phyloP scores from a whole-genome alignment of 768 basidiomycete species.

The Pulveroboletus sp. region DNA sequence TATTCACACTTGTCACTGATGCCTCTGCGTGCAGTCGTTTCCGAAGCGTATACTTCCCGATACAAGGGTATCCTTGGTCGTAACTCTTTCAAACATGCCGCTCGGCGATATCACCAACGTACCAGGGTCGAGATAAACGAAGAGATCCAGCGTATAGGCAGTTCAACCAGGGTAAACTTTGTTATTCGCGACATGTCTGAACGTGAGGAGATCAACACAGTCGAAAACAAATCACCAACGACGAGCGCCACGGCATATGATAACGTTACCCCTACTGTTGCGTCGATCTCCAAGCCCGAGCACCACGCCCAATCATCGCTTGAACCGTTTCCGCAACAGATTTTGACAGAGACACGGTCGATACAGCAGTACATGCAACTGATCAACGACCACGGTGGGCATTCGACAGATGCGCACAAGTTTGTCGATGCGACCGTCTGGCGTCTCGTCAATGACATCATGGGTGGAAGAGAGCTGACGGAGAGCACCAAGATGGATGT shows the following conservation, averaged over 20 bases:
- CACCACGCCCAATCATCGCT: conserved; percentile 27
- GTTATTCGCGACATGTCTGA: not conserved
- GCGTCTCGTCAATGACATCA: conserved; percentile 38
- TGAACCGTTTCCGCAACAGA: conserved; percentile 36
- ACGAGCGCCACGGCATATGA: not conserved
- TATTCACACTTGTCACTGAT: not conserved
- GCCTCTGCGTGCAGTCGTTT: conserved; percentile 43
- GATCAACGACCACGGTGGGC: conserved; percentile 15
- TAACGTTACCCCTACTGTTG: not conserved
- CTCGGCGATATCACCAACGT: conserved; percentile 42
- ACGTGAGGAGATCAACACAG: not conserved
- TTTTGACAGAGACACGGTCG: conserved; percentile 34
- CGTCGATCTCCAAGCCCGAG: conserved; percentile 3
- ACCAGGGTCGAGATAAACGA: conserved; percentile 12
- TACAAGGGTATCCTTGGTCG: conserved; percentile 56
- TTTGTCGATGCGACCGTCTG: conserved; percentile 21
- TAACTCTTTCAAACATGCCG: conserved; percentile 40
- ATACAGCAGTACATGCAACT: conserved; percentile 41
- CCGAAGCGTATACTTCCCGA: conserved; percentile 61
- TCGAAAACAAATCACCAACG: not conserved
- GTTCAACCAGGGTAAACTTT: conserved; percentile 3
- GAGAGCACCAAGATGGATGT: conserved; percentile 37
- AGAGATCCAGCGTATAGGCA: conserved; percentile 3
- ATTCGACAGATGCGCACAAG: conserved; percentile 1
- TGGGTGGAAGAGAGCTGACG: conserved; percentile 31